Evolutionary conservation across 345 rosid genomes (phyloP).

Genomic region (Linum usitatissimum): DNA sequence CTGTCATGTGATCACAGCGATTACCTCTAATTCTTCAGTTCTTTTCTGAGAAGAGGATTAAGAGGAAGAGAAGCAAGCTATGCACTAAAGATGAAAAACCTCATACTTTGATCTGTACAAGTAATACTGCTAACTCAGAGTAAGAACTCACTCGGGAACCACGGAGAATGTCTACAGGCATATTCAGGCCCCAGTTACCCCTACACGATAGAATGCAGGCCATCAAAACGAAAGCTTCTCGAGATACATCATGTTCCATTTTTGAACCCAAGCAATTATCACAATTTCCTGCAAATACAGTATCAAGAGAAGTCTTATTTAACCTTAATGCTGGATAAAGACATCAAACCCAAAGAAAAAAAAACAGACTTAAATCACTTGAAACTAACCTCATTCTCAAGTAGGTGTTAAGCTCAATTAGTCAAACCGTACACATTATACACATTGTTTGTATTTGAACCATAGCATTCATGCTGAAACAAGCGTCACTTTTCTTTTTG

Average conservation of each 20-base stretch:
- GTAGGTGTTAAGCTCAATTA: background rate
- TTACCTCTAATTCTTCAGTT: background rate
- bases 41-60: background rate
- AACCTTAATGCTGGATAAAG: background rate
- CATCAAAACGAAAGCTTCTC: slow-evolving; percentile 34
- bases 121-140: background rate
- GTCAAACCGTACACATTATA: background rate
- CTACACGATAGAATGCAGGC: slow-evolving; percentile 28
- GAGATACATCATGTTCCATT: slow-evolving; percentile 32
- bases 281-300: slow-evolving; percentile 33
- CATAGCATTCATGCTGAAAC: background rate
- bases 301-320: background rate
- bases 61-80: background rate
- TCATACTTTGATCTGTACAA: background rate
- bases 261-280: slow-evolving; percentile 31
- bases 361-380: background rate
- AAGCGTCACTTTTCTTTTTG: background rate
- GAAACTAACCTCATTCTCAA: background rate
- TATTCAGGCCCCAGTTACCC: slow-evolving; percentile 39
- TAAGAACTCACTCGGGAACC: slow-evolving; percentile 37
- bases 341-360: background rate
- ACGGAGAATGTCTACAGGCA: slow-evolving; percentile 40
- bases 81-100: background rate
- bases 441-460: background rate
- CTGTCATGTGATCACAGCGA: background rate